phyloP scores from a whole-genome alignment of 108 stramenopile genomes.

The Discostella pseudostelligera region DNA sequence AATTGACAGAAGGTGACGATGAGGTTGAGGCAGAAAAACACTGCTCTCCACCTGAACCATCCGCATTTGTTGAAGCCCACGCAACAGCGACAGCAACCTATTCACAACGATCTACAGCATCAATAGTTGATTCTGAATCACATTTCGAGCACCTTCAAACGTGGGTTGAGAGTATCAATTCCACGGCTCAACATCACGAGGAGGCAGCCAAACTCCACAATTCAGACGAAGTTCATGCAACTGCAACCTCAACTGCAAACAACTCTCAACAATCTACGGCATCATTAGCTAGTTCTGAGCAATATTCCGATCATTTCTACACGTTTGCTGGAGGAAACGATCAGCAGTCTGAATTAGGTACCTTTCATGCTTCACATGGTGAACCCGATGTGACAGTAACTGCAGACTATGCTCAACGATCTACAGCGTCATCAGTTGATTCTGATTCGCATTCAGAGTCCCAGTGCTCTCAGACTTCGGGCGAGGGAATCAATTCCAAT shows the following conservation, averaged over 20 bases:
- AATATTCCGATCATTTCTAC: constrained; percentile 2
- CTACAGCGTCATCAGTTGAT: background rate
- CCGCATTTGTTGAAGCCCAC: no score
- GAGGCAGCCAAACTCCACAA: no score
- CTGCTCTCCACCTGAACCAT: background rate
- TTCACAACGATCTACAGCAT: background rate
- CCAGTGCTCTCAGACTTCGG: background rate
- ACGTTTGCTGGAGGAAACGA: background rate
- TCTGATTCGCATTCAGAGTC: background rate
- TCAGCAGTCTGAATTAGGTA: no score
- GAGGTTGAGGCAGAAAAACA: background rate
- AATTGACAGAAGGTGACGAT: background rate
- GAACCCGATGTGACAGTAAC: no score
- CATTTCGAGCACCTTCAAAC: background rate
- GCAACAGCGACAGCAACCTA: background rate
- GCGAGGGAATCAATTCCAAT: background rate
- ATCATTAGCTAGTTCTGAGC: background rate
- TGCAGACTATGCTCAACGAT: no score
- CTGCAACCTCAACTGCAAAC: background rate
- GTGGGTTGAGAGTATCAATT: background rate
- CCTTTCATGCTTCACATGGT: no score
- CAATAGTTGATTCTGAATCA: background rate
- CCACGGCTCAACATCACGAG: no score
- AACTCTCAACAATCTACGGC: background rate
- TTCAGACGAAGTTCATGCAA: no score